Conservation (phyloP, 768 basidiomycete genomes). For the Lactarius evosmus region DNA sequence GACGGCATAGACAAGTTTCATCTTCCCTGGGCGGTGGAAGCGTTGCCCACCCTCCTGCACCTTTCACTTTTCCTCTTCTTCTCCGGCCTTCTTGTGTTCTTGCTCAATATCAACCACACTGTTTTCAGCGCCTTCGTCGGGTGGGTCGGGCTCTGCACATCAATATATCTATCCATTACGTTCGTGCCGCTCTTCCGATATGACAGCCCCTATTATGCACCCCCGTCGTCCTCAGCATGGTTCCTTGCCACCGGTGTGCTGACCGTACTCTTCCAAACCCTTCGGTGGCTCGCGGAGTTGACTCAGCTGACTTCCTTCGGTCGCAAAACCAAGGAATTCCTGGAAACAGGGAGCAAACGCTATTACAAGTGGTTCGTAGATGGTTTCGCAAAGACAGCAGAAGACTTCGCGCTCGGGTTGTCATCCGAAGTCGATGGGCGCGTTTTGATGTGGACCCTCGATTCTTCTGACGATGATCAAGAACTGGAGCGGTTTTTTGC, state of each 20-base stretch:
- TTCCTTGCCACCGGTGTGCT: not conserved
- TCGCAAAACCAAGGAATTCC: not conserved
- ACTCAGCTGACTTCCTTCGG: not conserved
- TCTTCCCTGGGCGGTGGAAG: not conserved
- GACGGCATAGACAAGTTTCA: not conserved
- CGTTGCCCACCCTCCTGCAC: not conserved
- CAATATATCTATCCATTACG: not conserved
- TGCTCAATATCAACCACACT: not conserved
- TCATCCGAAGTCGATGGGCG: not conserved
- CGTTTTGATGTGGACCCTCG: not conserved
- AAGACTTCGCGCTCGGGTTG: not conserved
- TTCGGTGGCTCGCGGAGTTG: not conserved
- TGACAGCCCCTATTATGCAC: not conserved
- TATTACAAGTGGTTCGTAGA: slow-evolving; percentile 1
- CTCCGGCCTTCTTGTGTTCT: not conserved
- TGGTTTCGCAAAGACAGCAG: not conserved
- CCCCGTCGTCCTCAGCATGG: not conserved
- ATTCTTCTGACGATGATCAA: not conserved
- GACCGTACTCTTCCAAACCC: not conserved
- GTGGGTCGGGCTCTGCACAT: not conserved
- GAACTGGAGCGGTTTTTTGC: not conserved
- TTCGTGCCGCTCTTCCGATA: not conserved
- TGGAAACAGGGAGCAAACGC: not conserved
- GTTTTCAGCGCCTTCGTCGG: not conserved
- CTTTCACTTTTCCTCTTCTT: slow-evolving; percentile 1